Conservation (phyloP, 805 yeast genomes). For the Kodamaea laetipori region DNA sequence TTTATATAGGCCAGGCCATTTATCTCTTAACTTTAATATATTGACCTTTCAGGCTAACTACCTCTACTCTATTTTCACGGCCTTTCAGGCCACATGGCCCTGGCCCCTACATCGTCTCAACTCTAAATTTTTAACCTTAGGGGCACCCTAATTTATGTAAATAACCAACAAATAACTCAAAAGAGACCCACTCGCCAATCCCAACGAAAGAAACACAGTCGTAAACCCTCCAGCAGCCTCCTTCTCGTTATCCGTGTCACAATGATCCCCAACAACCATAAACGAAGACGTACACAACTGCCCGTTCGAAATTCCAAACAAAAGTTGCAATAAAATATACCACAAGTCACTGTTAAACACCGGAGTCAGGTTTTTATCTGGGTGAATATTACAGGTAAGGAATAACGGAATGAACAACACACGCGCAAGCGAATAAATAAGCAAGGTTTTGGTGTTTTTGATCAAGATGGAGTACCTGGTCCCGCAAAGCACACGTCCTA, state of each 20-base stretch:
- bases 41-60: too few species aligned
- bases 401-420: slow-evolving; percentile 69
- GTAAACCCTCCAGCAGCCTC: slow-evolving; percentile 96
- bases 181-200: slow-evolving; percentile 78
- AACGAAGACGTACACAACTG: slow-evolving; percentile 79
- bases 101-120: too few species aligned
- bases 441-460: slow-evolving; percentile 43
- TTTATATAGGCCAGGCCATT: too few species aligned
- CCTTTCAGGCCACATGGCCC: too few species aligned
- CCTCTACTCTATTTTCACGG: too few species aligned
- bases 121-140: too few species aligned
- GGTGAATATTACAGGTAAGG: slow-evolving; percentile 62
- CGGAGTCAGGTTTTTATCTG: slow-evolving; percentile 39
- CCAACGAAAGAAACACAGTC: slow-evolving; percentile 73
- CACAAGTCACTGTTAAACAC: slow-evolving; percentile 58
- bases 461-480: slow-evolving; percentile 38
- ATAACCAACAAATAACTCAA: slow-evolving; percentile 67
- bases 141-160: slow-evolving; percentile 13
- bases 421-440: slow-evolving; percentile 59
- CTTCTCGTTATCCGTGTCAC: slow-evolving; percentile 65
- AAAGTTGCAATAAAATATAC: slow-evolving; percentile 69
- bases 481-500: slow-evolving; percentile 74
- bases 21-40: too few species aligned
- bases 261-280: slow-evolving; percentile 65
- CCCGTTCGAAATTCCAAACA: slow-evolving; percentile 88